phyloP scores from a whole-genome alignment of 306 rosid species.

The Cicer chorassanicum region DNA sequence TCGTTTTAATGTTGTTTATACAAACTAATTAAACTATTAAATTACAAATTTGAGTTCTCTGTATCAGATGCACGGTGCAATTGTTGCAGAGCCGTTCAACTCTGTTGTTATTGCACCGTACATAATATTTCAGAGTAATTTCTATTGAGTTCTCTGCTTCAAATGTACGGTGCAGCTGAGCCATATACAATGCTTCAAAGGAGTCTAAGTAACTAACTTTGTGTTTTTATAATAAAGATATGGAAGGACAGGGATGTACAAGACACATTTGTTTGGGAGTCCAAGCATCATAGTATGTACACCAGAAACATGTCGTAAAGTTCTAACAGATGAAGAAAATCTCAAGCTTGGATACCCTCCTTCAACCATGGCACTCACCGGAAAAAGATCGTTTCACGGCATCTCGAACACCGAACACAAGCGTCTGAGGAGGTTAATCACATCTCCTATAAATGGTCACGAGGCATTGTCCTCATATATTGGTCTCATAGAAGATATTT shows the following conservation, averaged over 20 bases:
- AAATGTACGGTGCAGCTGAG: no score
- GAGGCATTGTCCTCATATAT: constrained; percentile 59
- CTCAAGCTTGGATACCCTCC: constrained; percentile 54
- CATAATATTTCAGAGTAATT: no score
- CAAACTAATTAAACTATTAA: no score
- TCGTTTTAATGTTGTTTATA: no score
- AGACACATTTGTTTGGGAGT: constrained; percentile 44
- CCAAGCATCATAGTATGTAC: constrained; percentile 56
- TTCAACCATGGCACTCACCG: constrained; percentile 46
- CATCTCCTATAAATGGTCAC: constrained; percentile 65
- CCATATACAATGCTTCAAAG: no score
- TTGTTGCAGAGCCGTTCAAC: neutral
- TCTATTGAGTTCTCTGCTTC: no score
- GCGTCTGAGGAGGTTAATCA: constrained; percentile 69
- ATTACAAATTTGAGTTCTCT: neutral
- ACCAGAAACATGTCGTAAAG: constrained; percentile 52
- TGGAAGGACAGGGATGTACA: constrained; percentile 53
- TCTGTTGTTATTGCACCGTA: no score
- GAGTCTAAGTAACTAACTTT: no score
- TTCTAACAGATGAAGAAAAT: constrained; percentile 46
- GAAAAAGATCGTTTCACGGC: constrained; percentile 55
- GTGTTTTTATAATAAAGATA: constrained; percentile 28
- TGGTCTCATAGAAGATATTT: constrained; percentile 46
- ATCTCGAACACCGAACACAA: constrained; percentile 59
- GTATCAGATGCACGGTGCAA: neutral